Percentiles rank a stretch among this genome's conserved stretches.
phyloP scores from a whole-genome alignment of 768 basidiomycete genomes.

The Auricularia heimuer region DNA sequence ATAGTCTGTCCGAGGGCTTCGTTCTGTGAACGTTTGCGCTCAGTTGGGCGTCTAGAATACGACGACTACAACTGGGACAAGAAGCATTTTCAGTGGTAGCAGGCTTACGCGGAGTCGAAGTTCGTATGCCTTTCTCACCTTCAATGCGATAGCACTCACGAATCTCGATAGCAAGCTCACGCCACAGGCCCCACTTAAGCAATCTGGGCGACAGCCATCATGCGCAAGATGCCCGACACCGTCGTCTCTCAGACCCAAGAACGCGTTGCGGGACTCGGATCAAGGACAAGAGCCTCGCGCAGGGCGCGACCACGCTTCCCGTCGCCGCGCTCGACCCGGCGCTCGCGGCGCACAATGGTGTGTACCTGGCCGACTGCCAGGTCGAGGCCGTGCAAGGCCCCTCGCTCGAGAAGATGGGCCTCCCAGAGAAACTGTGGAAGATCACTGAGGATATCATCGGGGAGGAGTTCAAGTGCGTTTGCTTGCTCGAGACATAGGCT shows the following conservation, averaged over 20 bases:
- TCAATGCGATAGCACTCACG: neutral
- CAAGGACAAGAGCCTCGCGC: neutral
- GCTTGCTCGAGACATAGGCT: too few species aligned
- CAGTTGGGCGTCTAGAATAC: neutral
- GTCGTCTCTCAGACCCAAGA: neutral
- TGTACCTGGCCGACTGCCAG: neutral
- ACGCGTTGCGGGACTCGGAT: neutral
- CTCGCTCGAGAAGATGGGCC: neutral
- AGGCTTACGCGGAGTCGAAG: neutral
- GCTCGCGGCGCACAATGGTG: neutral
- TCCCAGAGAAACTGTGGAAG: neutral
- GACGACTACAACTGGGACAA: neutral
- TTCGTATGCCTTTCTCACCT: neutral
- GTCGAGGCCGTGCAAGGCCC: neutral
- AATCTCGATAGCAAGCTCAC: neutral
- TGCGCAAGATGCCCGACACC: neutral
- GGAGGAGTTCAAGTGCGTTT: neutral
- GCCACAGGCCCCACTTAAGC: neutral
- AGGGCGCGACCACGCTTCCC: neutral
- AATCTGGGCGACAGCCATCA: neutral
- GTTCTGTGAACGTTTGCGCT: neutral
- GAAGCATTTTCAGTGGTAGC: neutral
- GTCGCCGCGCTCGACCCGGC: slow-evolving; percentile 1
- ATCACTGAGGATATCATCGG: neutral
- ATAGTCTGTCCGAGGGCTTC: too few species aligned